Conservation (phyloP, 176 grass and related monocot species). For the Eleusine coracana region DNA sequence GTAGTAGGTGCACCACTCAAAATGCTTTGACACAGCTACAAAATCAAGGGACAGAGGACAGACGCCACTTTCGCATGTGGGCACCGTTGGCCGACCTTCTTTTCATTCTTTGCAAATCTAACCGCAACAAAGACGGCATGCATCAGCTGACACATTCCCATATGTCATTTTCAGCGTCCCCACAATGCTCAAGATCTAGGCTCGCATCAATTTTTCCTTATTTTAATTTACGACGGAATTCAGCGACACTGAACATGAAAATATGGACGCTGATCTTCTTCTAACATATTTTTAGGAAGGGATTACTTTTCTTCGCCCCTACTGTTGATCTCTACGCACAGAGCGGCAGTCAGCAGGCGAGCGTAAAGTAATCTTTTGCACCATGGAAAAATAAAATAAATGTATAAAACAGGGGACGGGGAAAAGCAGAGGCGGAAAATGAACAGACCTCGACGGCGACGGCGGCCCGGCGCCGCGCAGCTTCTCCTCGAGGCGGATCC, state of each 20-base stretch:
- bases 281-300: background rate
- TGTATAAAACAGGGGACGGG: background rate
- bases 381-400: too few species aligned
- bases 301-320: background rate
- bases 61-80: background rate
- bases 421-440: background rate
- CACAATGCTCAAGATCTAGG: background rate
- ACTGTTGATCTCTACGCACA: background rate
- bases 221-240: background rate
- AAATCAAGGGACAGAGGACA: background rate
- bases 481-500: conserved; percentile 84
- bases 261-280: too few species aligned
- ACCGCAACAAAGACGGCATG: background rate
- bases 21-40: background rate
- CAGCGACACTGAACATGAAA: too few species aligned
- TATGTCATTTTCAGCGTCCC: background rate
- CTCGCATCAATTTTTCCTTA: background rate
- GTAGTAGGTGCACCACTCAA: too few species aligned
- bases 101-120: background rate
- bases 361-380: background rate
- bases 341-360: too few species aligned
- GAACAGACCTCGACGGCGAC: conserved; percentile 38
- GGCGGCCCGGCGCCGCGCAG: conserved; percentile 46
- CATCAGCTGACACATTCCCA: background rate
- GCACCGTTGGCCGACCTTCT: background rate